These are phyloP conservation scores for Moringa oleifera DNA, from an alignment of 345 rosid species.

Conservation along the genomic window DNA sequence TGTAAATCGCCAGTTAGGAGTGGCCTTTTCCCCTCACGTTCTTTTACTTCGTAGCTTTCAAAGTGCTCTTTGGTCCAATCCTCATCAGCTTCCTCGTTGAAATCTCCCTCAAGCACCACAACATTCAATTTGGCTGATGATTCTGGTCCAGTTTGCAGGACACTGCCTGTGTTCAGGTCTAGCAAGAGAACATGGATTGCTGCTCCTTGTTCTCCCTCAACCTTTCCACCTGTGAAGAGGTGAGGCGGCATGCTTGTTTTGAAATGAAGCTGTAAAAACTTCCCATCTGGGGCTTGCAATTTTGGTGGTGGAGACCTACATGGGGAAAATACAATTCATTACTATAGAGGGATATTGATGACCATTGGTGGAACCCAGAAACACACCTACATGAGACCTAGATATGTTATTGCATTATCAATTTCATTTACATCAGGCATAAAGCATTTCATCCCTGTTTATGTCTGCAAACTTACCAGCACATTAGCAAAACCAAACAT, in stretches of 20 bases:
- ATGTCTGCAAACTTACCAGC: neutral
- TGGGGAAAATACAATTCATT: neutral
- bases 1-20: conserved; percentile 79
- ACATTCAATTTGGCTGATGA: conserved; percentile 63
- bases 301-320: conserved; percentile 56
- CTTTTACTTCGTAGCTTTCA: conserved; percentile 72
- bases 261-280: conserved; percentile 63
- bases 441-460: too few relatives aligned
- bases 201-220: conserved; percentile 86
- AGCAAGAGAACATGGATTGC: conserved; percentile 73
- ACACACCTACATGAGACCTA: neutral
- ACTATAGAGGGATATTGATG: neutral
- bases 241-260: conserved; percentile 88
- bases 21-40: conserved; percentile 86
- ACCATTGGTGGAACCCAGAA: neutral
- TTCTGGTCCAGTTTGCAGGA: conserved; percentile 58
- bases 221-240: conserved; percentile 87
- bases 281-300: conserved; percentile 59
- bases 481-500: neutral
- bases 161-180: conserved; percentile 52
- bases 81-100: conserved; percentile 59
- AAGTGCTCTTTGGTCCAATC: conserved; percentile 71
- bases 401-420: too few relatives aligned
- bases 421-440: too few relatives aligned
- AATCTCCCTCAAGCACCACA: conserved; percentile 86